Evolutionary conservation across 495 filamentous ascomycete genomes (phyloP).

Genomic region (Aspergillus cristatus): DNA sequence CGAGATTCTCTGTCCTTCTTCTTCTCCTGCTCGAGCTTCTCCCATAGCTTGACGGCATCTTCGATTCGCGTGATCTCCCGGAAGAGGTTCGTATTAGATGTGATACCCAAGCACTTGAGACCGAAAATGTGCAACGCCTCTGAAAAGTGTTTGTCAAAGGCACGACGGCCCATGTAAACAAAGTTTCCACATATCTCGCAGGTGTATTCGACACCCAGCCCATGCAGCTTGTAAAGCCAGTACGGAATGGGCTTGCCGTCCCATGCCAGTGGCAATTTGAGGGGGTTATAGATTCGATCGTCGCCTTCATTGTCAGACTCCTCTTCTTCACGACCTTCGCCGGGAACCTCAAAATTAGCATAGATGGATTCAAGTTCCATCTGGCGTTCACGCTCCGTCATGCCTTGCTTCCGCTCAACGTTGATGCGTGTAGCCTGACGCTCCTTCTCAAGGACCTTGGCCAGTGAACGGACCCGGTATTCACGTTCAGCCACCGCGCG

Average conservation of each 20-base stretch:
- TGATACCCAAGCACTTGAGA: constrained; percentile 86
- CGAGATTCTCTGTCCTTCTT: constrained; percentile 64
- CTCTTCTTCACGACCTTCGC: constrained; percentile 44
- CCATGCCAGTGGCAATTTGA: constrained; percentile 93
- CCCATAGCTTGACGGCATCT: constrained; percentile 81
- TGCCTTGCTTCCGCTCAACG: constrained; percentile 86
- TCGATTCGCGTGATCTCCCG: constrained; percentile 88
- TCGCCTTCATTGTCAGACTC: constrained; percentile 58
- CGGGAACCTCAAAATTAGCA: constrained; percentile 43
- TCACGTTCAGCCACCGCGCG: constrained; percentile 85
- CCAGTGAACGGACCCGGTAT: constrained; percentile 67
- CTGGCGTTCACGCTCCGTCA: constrained; percentile 91
- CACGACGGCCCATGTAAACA: constrained; percentile 91
- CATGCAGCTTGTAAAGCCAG: constrained; percentile 97
- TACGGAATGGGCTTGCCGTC: constrained; percentile 98
- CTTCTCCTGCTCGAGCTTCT: constrained; percentile 82
- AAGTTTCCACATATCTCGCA: constrained; percentile 98
- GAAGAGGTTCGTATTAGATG: constrained; percentile 77
- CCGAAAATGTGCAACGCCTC: constrained; percentile 89
- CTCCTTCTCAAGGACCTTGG: constrained; percentile 65
- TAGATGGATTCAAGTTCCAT: constrained; percentile 85
- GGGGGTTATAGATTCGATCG: constrained; percentile 89
- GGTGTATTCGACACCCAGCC: constrained; percentile 85
- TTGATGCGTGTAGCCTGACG: constrained; percentile 82
- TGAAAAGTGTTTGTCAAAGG: constrained; percentile 97